These are phyloP conservation scores for Daldinia bambusicola DNA, from an alignment of 495 filamentous ascomycete species.

Conservation along the genomic window DNA sequence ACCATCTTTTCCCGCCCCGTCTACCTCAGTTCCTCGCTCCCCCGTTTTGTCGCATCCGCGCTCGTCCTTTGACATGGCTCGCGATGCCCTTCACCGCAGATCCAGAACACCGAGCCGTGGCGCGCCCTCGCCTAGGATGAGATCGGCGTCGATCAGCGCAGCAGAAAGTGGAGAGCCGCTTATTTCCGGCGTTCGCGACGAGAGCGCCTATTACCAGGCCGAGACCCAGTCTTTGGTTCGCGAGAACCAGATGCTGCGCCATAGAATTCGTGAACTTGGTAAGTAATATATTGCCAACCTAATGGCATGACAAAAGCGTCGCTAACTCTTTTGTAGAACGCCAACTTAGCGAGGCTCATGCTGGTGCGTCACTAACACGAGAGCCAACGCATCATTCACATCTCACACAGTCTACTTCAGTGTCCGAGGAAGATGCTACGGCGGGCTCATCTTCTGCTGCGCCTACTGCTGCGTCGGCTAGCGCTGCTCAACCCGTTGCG, in stretches of 20 bases:
- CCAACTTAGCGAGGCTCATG: conserved; percentile 52
- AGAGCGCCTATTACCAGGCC: conserved; percentile 89
- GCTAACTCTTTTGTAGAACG: conserved; percentile 46
- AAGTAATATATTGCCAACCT: conserved; percentile 33
- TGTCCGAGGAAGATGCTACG: conserved; percentile 41
- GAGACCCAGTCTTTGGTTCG: conserved; percentile 86
- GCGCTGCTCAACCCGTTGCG: conserved; percentile 12
- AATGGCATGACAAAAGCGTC: background rate
- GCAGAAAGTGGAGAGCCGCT: conserved; percentile 60
- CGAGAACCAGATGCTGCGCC: conserved; percentile 93
- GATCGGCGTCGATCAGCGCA: conserved; percentile 64
- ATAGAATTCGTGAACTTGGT: conserved; percentile 86
- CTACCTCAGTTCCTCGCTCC: conserved; percentile 59
- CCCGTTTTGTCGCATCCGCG: conserved; percentile 66
- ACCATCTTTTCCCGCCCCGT: conserved; percentile 35
- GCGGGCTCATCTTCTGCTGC: conserved; percentile 23
- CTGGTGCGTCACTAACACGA: conserved; percentile 49
- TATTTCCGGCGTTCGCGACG: conserved; percentile 69
- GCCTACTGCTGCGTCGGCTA: conserved; percentile 15
- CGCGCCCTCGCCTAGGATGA: conserved; percentile 63
- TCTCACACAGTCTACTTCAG: conserved; percentile 50
- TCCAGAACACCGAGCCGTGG: conserved; percentile 67
- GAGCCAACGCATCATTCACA: conserved; percentile 55
- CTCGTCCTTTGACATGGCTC: conserved; percentile 67
- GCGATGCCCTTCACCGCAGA: conserved; percentile 61